Conservation (phyloP, 192 early-diverging fungal genomes). For the Piromyces finnis region DNA sequence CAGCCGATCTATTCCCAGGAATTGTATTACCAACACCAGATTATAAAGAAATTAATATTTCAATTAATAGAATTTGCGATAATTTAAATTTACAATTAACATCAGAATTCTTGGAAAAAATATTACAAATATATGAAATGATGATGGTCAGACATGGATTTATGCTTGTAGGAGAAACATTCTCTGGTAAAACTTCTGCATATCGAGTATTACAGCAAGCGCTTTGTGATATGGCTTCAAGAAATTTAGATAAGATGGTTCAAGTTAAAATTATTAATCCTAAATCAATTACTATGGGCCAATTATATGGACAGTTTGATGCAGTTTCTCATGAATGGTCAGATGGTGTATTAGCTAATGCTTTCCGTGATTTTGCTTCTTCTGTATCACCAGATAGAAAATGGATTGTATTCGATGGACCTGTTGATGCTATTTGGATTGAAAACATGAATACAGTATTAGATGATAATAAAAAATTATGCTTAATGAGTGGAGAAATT, state of each 20-base stretch:
- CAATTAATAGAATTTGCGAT: conserved; percentile 18
- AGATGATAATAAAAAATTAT: conserved; percentile 41
- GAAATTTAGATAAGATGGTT: conserved; percentile 18
- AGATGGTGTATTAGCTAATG: conserved; percentile 34
- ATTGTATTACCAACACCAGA: conserved; percentile 30
- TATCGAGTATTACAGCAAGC: conserved; percentile 27
- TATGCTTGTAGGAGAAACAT: conserved; percentile 39
- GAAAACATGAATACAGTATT: conserved; percentile 47
- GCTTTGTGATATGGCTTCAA: conserved; percentile 25
- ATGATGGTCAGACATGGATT: conserved; percentile 39
- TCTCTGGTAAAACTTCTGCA: conserved; percentile 31
- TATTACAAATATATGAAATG: conserved; percentile 43
- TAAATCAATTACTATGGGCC: conserved; percentile 46
- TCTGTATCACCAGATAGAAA: conserved; percentile 28
- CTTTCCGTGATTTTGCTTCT: conserved; percentile 36
- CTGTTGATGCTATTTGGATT: conserved; percentile 47
- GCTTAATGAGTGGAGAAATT: conserved; percentile 39
- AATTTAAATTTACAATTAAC: conserved; percentile 27
- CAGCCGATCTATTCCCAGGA: conserved; percentile 42
- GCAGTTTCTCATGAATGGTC: conserved; percentile 41
- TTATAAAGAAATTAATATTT: conserved; percentile 21
- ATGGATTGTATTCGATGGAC: conserved; percentile 44
- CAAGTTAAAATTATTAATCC: conserved; percentile 24
- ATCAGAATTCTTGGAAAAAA: conserved; percentile 34
- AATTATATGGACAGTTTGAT: conserved; percentile 43